Evolutionary conservation across 768 basidiomycete genomes (phyloP).

Genomic region (Trichaptum fuscoviolaceum): DNA sequence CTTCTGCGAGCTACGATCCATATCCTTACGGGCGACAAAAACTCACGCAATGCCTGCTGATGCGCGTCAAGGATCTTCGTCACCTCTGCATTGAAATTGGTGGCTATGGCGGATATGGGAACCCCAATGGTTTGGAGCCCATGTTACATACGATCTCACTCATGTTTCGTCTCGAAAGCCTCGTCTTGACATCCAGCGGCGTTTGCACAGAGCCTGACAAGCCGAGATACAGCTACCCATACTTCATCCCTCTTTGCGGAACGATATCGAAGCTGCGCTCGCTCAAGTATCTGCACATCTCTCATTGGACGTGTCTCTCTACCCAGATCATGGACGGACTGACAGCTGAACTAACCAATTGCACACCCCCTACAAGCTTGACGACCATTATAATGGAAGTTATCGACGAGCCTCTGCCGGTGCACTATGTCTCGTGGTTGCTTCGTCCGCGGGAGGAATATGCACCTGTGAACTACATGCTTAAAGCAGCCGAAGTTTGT

Average conservation of each 20-base stretch:
- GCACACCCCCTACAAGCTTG: neutral
- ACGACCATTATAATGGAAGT: neutral
- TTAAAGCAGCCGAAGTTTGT: neutral
- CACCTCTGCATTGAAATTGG: neutral
- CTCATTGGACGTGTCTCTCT: neutral
- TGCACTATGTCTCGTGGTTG: neutral
- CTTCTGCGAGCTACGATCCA: neutral
- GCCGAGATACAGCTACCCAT: neutral
- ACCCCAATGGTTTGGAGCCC: neutral
- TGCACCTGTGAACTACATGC: neutral
- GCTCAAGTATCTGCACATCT: neutral
- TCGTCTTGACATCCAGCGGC: neutral
- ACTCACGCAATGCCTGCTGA: neutral
- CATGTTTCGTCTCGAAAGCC: neutral
- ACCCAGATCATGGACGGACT: neutral
- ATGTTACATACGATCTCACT: neutral
- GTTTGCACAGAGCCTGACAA: neutral
- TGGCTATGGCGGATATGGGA: neutral
- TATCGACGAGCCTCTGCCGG: neutral
- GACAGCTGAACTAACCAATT: neutral
- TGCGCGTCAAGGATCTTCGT: neutral
- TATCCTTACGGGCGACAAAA: neutral
- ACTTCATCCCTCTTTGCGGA: neutral
- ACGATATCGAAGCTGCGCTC: neutral
- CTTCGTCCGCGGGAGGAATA: neutral